Percentiles rank a stretch among this genome's conserved stretches.
Conservation (phyloP, 2,329 filamentous ascomycete species). For the Alternaria infectoria region DNA sequence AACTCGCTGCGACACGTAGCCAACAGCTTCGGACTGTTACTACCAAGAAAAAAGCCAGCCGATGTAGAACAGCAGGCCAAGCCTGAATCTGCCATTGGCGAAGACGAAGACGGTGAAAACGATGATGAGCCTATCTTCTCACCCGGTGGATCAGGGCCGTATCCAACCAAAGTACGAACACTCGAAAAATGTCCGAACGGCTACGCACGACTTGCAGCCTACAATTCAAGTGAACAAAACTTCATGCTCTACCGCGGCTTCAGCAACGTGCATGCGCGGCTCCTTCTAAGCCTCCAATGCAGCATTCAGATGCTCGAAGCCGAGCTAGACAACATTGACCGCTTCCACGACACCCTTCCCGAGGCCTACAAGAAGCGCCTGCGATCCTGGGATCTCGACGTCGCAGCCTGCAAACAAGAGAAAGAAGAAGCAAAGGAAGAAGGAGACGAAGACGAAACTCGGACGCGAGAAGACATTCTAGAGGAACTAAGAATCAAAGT, state of each 20-base stretch:
- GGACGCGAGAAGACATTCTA: neutral
- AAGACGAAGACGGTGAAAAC: neutral
- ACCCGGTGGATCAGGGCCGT: neutral
- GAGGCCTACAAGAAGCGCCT: neutral
- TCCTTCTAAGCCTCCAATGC: constrained; percentile 30
- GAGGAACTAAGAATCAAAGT: neutral
- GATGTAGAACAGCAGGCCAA: neutral
- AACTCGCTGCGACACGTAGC: neutral
- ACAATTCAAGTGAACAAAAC: constrained; percentile 37
- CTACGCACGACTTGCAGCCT: constrained; percentile 36
- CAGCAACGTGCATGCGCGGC: constrained; percentile 34
- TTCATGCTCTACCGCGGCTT: constrained; percentile 43
- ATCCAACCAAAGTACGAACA: constrained; percentile 1
- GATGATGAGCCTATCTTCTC: neutral
- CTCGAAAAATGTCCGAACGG: constrained; percentile 32
- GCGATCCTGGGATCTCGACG: neutral
- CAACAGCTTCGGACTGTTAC: neutral
- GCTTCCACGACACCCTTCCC: neutral
- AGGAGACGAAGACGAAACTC: neutral
- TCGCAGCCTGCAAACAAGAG: neutral
- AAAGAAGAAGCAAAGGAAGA: neutral
- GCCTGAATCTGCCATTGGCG: neutral
- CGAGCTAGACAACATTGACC: neutral
- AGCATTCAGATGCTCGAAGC: neutral
- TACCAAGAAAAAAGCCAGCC: neutral